These are phyloP conservation scores for Paramecium bursaria DNA, from an alignment of 73 alveolate genomes.

Conservation along the genomic window DNA sequence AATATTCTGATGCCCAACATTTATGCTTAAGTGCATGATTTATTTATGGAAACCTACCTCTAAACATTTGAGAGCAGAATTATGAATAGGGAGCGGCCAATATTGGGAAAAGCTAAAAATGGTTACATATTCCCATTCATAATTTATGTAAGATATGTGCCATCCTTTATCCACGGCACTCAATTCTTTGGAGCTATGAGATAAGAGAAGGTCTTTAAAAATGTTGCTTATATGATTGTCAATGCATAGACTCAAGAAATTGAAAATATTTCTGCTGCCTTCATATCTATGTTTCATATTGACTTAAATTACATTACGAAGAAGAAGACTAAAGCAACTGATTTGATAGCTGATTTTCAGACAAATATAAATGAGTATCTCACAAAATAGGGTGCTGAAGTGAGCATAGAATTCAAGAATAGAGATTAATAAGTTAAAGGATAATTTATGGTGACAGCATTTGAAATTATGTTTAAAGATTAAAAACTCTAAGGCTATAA, in stretches of 20 bases:
- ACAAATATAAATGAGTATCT: constrained; percentile 42
- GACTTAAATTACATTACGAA: constrained; percentile 51
- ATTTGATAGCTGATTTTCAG: constrained; percentile 52
- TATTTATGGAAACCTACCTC: constrained; percentile 65
- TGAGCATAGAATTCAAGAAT: constrained; percentile 50
- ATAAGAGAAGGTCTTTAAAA: constrained; percentile 56
- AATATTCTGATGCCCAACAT: constrained; percentile 65
- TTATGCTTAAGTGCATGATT: constrained; percentile 67
- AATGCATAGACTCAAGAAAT: constrained; percentile 49
- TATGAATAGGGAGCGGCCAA: constrained; percentile 63
- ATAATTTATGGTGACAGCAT: background rate
- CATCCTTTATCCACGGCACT: constrained; percentile 67
- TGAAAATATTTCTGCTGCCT: constrained; percentile 61
- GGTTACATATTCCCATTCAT: constrained; percentile 68
- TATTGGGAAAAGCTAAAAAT: constrained; percentile 67
- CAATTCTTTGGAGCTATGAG: constrained; percentile 65
- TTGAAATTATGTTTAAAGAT: constrained; percentile 47
- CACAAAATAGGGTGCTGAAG: constrained; percentile 64
- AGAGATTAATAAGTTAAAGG: constrained; percentile 47
- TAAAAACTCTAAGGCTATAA: constrained; percentile 61
- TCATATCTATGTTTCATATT: constrained; percentile 60
- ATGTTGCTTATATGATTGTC: constrained; percentile 60
- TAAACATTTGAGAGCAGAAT: constrained; percentile 64
- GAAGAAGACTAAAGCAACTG: constrained; percentile 48
- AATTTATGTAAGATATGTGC: constrained; percentile 67